Conservation (phyloP, 805 yeast species). For the Wickerhamiella vanderwaltii region DNA sequence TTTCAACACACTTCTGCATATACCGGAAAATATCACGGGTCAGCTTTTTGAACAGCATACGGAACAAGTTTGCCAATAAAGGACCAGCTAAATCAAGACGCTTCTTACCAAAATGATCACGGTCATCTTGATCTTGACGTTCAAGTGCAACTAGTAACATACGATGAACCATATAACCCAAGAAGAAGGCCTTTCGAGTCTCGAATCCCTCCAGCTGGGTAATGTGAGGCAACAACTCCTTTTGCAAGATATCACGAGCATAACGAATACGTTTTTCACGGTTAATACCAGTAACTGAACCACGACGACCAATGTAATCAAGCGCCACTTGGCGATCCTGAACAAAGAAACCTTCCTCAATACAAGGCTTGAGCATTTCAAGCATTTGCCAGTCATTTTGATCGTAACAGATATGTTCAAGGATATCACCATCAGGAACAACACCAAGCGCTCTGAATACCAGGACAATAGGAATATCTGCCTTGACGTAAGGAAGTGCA, state of each 20-base stretch:
- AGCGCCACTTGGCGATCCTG: conserved; percentile 97
- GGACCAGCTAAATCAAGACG: conserved; percentile 99
- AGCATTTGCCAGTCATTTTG: conserved; percentile 98
- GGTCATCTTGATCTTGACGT: conserved; percentile 95
- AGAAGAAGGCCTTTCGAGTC: conserved; percentile 89
- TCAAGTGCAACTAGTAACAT: conserved; percentile 89
- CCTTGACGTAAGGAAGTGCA: conserved; percentile 89
- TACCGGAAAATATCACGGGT: conserved; percentile 95
- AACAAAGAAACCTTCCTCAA: conserved; percentile 96
- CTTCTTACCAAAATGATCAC: conserved; percentile 98
- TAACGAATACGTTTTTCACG: conserved; percentile 97
- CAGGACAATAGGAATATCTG: conserved; percentile 92
- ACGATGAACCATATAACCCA: conserved; percentile 97
- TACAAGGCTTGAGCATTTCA: conserved; percentile 97
- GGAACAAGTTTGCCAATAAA: conserved; percentile 83
- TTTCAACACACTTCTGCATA: conserved; percentile 98
- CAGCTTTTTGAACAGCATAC: conserved; percentile 84
- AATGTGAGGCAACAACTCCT: conserved; percentile 92
- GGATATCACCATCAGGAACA: conserved; percentile 97
- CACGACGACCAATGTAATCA: conserved; percentile 97
- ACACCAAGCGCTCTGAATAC: conserved; percentile 97
- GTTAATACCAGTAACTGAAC: conserved; percentile 89
- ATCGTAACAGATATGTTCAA: conserved; percentile 96
- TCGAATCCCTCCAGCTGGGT: conserved; percentile 96
- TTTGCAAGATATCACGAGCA: conserved; percentile 91